A percentile compares a stretch with the other conserved stretches of the same genome.
Conservation (phyloP, 2,329 filamentous ascomycete species). For the Trichoderma afroharzianum region DNA sequence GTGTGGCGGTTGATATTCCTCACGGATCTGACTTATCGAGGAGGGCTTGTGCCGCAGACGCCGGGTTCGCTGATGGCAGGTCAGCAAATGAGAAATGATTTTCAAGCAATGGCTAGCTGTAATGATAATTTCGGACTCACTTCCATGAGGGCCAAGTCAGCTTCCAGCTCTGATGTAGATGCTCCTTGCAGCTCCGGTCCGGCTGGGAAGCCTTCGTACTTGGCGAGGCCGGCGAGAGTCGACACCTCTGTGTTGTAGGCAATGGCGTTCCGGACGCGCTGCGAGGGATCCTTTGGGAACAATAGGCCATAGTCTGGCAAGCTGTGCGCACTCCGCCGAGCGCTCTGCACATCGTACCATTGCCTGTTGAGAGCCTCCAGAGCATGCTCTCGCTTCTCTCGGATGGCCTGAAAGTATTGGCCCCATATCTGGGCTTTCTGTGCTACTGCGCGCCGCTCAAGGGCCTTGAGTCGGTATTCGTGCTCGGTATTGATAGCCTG, state of each 20-base stretch:
- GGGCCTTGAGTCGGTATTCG: slow-evolving; percentile 67
- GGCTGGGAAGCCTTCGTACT: slow-evolving; percentile 93
- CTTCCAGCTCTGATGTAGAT: slow-evolving; percentile 69
- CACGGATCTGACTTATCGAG: slow-evolving; percentile 37
- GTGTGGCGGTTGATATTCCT: slow-evolving; percentile 47
- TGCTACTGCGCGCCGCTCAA: slow-evolving; percentile 72
- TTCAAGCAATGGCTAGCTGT: background rate
- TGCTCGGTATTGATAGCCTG: slow-evolving; percentile 71
- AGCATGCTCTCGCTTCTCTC: slow-evolving; percentile 76
- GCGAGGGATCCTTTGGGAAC: slow-evolving; percentile 71
- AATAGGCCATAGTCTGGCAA: slow-evolving; percentile 78
- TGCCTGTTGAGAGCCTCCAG: slow-evolving; percentile 80
- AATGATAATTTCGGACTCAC: slow-evolving; percentile 44
- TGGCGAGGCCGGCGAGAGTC: slow-evolving; percentile 82
- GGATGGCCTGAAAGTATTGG: slow-evolving; percentile 83
- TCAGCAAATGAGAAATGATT: slow-evolving; percentile 1
- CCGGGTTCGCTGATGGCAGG: slow-evolving; percentile 33
- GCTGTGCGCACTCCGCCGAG: slow-evolving; percentile 76
- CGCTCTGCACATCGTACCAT: slow-evolving; percentile 89
- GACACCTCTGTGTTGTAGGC: slow-evolving; percentile 96
- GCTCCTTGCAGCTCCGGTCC: slow-evolving; percentile 80
- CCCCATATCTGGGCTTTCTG: slow-evolving; percentile 82
- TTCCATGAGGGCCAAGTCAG: slow-evolving; percentile 85
- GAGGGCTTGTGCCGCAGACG: slow-evolving; percentile 35
- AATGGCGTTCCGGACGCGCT: slow-evolving; percentile 78